phyloP scores from a whole-genome alignment of 2,329 filamentous ascomycete genomes.

The Zelopaecilomyces penicillatus region DNA sequence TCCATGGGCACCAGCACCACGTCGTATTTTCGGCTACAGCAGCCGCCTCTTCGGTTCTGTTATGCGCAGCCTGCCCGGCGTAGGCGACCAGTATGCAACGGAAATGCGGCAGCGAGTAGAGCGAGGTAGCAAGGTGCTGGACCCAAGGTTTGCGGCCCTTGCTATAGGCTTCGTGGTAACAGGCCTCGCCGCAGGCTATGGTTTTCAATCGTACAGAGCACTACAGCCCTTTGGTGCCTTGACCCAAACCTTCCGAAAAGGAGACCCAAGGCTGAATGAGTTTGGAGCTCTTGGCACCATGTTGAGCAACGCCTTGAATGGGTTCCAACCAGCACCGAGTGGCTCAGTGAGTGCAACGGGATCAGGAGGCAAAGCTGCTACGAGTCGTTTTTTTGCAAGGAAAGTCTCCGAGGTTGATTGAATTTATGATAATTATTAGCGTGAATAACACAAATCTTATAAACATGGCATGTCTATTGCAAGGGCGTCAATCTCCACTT shows the following conservation, averaged over 20 bases:
- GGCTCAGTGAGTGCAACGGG: constrained; percentile 1
- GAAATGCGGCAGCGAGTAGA: constrained; percentile 31
- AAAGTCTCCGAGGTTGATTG: constrained; percentile 28
- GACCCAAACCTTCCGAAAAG: constrained; percentile 27
- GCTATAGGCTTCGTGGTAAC: constrained; percentile 26
- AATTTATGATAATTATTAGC: no score
- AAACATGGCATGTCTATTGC: no score
- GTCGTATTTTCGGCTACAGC: constrained; percentile 16
- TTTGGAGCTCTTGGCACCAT: constrained; percentile 42
- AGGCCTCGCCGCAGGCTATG: constrained; percentile 31
- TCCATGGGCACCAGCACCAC: constrained; percentile 18
- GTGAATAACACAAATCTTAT: no score
- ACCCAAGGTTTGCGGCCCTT: constrained; percentile 24
- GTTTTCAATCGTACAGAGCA: constrained; percentile 30
- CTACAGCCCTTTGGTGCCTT: constrained; percentile 38
- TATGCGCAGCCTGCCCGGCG: constrained; percentile 25
- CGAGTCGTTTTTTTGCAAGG: constrained; percentile 3
- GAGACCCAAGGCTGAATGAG: constrained; percentile 26
- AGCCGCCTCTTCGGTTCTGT: constrained; percentile 26
- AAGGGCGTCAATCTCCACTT: no score
- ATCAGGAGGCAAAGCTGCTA: neutral
- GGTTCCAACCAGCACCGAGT: constrained; percentile 12
- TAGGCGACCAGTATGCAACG: constrained; percentile 27
- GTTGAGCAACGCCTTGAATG: constrained; percentile 27
- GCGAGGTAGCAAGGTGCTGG: constrained; percentile 22